Conservation (phyloP, 768 basidiomycete genomes). For the Suillus alpinus region DNA sequence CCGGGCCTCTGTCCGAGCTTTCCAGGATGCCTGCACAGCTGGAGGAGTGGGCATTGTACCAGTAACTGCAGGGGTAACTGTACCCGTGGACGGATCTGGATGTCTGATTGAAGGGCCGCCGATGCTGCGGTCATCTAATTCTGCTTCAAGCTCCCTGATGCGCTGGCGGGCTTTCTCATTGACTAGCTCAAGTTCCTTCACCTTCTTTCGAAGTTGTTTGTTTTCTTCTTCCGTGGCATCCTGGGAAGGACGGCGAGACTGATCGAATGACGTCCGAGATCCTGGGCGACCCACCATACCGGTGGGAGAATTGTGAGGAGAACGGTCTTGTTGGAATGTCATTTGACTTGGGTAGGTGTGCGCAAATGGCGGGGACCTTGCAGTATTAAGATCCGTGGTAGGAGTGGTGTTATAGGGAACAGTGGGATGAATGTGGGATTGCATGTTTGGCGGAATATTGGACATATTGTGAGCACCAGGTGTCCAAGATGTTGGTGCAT, state of each 20-base stretch:
- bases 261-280: conserved; percentile 23
- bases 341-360: conserved; percentile 7
- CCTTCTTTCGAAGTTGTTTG: conserved; percentile 49
- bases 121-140: conserved; percentile 35
- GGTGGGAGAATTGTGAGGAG: not conserved
- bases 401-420: conserved; percentile 19
- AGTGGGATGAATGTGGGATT: conserved; percentile 24
- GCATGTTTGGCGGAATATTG: conserved; percentile 15
- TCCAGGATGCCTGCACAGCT: conserved; percentile 59
- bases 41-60: conserved; percentile 36
- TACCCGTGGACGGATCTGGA: conserved; percentile 18
- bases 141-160: conserved; percentile 45
- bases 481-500: conserved; percentile 5
- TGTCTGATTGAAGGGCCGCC: not conserved
- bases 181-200: conserved; percentile 63
- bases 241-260: conserved; percentile 22
- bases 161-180: conserved; percentile 50
- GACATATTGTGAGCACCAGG: conserved; percentile 5
- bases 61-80: conserved; percentile 14
- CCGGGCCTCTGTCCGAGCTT: conserved; percentile 70
- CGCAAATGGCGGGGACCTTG: conserved; percentile 8
- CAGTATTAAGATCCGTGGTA: conserved; percentile 17
- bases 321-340: conserved; percentile 4
- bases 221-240: conserved; percentile 48
- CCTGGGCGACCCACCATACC: conserved; percentile 16